These are phyloP conservation scores for Pezicula radicicola DNA, from an alignment of 2,329 filamentous ascomycete genomes.

Conservation along the genomic window DNA sequence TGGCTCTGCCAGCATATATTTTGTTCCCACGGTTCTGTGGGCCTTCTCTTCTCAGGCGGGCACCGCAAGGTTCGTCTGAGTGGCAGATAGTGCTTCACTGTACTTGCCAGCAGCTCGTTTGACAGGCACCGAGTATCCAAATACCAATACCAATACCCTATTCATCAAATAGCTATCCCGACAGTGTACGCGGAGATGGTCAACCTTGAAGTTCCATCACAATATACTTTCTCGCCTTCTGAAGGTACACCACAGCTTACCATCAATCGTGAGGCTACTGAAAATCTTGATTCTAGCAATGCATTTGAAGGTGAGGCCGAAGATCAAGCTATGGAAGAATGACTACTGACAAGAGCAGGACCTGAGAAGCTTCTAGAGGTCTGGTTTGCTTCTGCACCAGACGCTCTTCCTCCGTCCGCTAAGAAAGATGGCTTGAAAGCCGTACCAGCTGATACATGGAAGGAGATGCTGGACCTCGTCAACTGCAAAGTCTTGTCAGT, in stretches of 20 bases:
- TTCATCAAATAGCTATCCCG: background rate
- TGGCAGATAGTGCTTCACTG: constrained; percentile 95
- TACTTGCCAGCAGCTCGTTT: constrained; percentile 35
- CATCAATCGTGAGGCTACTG: constrained; percentile 92
- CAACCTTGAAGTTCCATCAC: constrained; percentile 73
- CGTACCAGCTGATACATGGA: constrained; percentile 83
- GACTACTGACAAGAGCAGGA: constrained; percentile 45
- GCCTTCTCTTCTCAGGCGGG: constrained; percentile 96
- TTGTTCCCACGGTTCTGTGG: constrained; percentile 68
- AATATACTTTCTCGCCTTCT: constrained; percentile 81
- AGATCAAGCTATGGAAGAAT: background rate
- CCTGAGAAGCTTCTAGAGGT: constrained; percentile 98
- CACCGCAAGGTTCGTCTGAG: constrained; percentile 95
- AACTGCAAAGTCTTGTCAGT: constrained; percentile 98
- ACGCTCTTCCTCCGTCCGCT: constrained; percentile 66
- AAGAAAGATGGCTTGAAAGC: constrained; percentile 79
- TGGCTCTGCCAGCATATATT: constrained; percentile 82
- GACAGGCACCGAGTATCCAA: constrained; percentile 10
- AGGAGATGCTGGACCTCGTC: constrained; percentile 94
- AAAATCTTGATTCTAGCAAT: constrained; percentile 91
- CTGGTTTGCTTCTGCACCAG: constrained; percentile 86
- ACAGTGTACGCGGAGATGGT: constrained; percentile 66
- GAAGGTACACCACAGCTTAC: constrained; percentile 85
- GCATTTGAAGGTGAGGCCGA: constrained; percentile 79
- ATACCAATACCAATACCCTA: constrained; percentile 15